Percentiles rank a stretch among this genome's conserved stretches.
phyloP scores from a whole-genome alignment of 164 flowering plant species.

The Berberis thunbergii region DNA sequence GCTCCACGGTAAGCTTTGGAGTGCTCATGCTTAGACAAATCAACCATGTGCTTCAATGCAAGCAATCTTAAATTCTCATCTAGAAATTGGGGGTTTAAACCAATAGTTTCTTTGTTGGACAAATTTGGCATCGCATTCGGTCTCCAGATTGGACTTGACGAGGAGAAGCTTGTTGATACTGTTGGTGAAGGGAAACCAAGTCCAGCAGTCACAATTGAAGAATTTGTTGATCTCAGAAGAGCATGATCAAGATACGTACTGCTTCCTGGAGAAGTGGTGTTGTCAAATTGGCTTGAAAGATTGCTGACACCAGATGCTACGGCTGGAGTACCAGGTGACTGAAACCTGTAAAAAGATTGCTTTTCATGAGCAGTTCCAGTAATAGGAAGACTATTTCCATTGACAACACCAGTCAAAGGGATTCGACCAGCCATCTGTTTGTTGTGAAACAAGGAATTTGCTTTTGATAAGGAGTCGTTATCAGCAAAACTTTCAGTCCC shows the following conservation, averaged over 20 bases:
- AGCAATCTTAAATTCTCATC: constrained; percentile 36
- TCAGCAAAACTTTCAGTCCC: constrained; percentile 11
- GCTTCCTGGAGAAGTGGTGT: constrained; percentile 16
- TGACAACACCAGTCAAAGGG: constrained; percentile 9
- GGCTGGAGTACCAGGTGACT: constrained; percentile 11
- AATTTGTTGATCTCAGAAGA: constrained; percentile 10
- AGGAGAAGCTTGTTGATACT: constrained; percentile 20
- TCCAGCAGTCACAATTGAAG: constrained; percentile 13
- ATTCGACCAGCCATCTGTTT: constrained; percentile 15
- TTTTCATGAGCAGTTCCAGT: constrained; percentile 13
- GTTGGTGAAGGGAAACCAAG: constrained; percentile 12
- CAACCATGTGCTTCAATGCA: constrained; percentile 27
- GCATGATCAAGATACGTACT: constrained; percentile 15
- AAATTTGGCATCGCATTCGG: constrained; percentile 12
- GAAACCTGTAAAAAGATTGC: constrained; percentile 8
- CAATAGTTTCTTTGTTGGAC: constrained; percentile 15
- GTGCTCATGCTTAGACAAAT: constrained; percentile 27
- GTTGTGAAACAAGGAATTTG: constrained; percentile 10
- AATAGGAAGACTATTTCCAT: constrained; percentile 11
- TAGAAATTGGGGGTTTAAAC: constrained; percentile 16
- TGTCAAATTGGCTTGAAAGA: constrained; percentile 11
- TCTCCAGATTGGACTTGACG: constrained; percentile 14
- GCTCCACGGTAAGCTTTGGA: constrained; percentile 17
- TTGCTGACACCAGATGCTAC: constrained; percentile 21
- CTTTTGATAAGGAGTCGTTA: constrained; percentile 9